A percentile compares a stretch with the other conserved stretches of the same genome.
Conservation (phyloP, 768 basidiomycete genomes). For the Agaricus subrufescens region DNA sequence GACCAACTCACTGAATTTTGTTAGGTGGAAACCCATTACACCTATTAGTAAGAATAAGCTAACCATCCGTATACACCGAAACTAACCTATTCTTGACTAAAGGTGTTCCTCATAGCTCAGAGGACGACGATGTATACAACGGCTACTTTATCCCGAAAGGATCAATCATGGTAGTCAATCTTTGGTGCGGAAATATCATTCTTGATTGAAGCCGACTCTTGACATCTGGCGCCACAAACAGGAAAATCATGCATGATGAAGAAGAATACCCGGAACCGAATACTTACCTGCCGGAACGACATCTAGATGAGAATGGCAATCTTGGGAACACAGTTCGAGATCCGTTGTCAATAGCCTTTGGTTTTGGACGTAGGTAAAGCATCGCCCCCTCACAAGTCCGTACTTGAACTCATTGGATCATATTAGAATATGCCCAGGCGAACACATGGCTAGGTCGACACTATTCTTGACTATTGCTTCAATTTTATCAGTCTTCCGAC, state of each 20-base stretch:
- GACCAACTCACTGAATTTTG: not conserved
- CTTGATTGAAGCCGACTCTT: not conserved
- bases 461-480: slow-evolving; percentile 25
- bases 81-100: not conserved
- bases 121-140: slow-evolving; percentile 40
- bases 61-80: not conserved
- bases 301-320: slow-evolving; percentile 33
- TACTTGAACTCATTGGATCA: not conserved
- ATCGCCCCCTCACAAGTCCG: not conserved
- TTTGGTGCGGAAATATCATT: slow-evolving; percentile 19
- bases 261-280: slow-evolving; percentile 28
- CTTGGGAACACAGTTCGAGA: slow-evolving; percentile 24
- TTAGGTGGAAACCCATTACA: slow-evolving; percentile 9
- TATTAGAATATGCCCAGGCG: slow-evolving; percentile 31
- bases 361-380: slow-evolving; percentile 34
- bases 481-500: slow-evolving; percentile 27
- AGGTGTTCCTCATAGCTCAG: slow-evolving; percentile 28
- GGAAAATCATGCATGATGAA: slow-evolving; percentile 30
- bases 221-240: slow-evolving; percentile 5
- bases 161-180: slow-evolving; percentile 29
- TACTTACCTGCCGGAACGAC: slow-evolving; percentile 43
- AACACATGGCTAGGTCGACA: slow-evolving; percentile 22
- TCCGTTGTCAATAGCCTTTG: slow-evolving; percentile 30
- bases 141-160: slow-evolving; percentile 42
- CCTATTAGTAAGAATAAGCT: not conserved